Base-by-base conservation (phyloP, 768 basidiomycete genomes). In the Mycena venus region DNA sequence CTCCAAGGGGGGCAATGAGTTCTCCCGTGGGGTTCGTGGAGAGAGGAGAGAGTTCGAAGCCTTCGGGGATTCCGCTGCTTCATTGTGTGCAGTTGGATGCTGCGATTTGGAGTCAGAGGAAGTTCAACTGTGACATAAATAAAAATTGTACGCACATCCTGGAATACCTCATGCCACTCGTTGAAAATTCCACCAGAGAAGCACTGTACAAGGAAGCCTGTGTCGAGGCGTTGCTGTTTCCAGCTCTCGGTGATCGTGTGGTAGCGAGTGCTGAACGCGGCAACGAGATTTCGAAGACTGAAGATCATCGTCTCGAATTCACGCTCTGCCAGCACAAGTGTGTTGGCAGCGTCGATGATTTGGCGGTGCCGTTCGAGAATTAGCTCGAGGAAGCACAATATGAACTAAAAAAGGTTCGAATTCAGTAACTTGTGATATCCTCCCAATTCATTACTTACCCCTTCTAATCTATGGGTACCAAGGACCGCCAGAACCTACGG, bases 191-290 rank as follows among this genome's bases (percentile, higher is more conserved):
- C 79, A 0, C 75, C 76, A 12, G 73, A 65, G 42, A 77, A 80
- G 47, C 55, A 77, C 44, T 77, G 62, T 14, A 79, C 51, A 17
- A 78, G 76, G 27, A 60, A 73, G 4, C 44, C 60, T 6, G 77
- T 71, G 40, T 80, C 79, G 7, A 78, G 74, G 1, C 79, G 75
- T 44, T 80, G 79, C 65, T 80, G 79, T 29, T 77, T 76, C 79
- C 79, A 80, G 19, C 70, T 65, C 70, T 79, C 62, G 31, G 51
- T 56, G 8, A 80, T 62, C 2, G 62, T 77, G 56, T 72, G 67
- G 21, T 79, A 73, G 21, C 79, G 75, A 7, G 68, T 68, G 44
- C 77, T 65, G 31, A 80, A 75, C 9, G 78, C 77, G 9, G 67
- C 36, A 31, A 77, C 78, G 25, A 80, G 64, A 34, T 73, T 75